Evolutionary conservation across 495 filamentous ascomycete species (phyloP).

Genomic region (Pyrenula massariospora): DNA sequence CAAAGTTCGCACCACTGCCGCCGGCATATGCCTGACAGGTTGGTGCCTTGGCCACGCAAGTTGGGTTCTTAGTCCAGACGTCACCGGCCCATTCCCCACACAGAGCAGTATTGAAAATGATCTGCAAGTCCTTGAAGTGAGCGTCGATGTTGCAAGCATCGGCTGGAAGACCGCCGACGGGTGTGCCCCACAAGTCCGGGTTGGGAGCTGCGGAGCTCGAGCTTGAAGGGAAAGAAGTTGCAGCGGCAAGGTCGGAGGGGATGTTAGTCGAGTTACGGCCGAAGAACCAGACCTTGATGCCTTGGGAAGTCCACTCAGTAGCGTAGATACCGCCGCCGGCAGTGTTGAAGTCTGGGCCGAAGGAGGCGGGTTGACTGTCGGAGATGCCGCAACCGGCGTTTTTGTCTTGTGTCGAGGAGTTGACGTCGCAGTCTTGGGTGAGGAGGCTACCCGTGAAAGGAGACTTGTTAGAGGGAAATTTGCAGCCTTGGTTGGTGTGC

Average conservation of each 20-base stretch:
- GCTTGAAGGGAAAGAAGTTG: slow-evolving; percentile 29
- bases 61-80: slow-evolving; percentile 24
- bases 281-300: slow-evolving; percentile 56
- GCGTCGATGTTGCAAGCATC: slow-evolving; percentile 45
- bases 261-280: slow-evolving; percentile 22
- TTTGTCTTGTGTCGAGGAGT: slow-evolving; percentile 27
- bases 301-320: slow-evolving; percentile 47
- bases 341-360: slow-evolving; percentile 46
- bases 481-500: slow-evolving; percentile 50
- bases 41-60: slow-evolving; percentile 23
- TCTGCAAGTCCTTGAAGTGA: slow-evolving; percentile 51
- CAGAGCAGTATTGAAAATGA: slow-evolving; percentile 75
- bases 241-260: slow-evolving; percentile 37
- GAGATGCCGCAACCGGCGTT: slow-evolving; percentile 46
- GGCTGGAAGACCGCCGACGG: slow-evolving; percentile 43
- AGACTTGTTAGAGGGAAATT: slow-evolving; percentile 27
- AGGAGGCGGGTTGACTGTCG: slow-evolving; percentile 22
- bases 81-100: slow-evolving; percentile 82
- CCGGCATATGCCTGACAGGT: slow-evolving; percentile 57
- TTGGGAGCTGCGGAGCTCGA: slow-evolving; percentile 38
- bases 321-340: slow-evolving; percentile 49
- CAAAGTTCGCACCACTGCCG: slow-evolving; percentile 44
- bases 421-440: slow-evolving; percentile 39
- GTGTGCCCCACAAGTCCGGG: slow-evolving; percentile 45
- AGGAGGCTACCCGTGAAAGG: slow-evolving; percentile 29